Conservation (phyloP, 148 eudicot species). For the Persicaria maculosa region DNA sequence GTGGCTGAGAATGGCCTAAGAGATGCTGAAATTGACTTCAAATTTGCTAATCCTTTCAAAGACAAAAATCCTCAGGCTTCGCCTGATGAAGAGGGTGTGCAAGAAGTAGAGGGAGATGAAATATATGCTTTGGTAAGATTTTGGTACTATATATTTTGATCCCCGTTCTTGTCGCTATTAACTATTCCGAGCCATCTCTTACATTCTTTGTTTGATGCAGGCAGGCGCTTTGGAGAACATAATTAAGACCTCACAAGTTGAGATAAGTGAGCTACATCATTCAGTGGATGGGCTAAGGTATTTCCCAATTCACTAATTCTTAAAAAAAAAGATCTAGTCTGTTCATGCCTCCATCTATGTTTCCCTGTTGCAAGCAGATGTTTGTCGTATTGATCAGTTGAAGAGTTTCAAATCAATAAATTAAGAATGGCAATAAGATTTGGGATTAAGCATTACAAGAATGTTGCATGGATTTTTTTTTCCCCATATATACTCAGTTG, state of each 20-base stretch:
- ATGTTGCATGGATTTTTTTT: background rate
- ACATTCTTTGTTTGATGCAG: slow-evolving; percentile 29
- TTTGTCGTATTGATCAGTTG: background rate
- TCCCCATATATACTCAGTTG: background rate
- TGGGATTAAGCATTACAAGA: background rate
- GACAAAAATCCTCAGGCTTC: slow-evolving; percentile 23
- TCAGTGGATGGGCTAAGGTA: slow-evolving; percentile 86
- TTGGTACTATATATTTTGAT: background rate
- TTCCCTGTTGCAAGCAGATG: background rate
- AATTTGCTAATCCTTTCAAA: slow-evolving; percentile 46
- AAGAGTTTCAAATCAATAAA: background rate
- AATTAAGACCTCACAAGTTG: slow-evolving; percentile 77
- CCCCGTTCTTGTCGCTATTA: background rate
- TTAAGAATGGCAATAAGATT: background rate
- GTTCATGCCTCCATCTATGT: background rate
- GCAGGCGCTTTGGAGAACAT: slow-evolving; percentile 96
- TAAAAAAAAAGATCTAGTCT: background rate
- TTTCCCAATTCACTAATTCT: background rate
- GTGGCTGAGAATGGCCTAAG: slow-evolving; percentile 77
- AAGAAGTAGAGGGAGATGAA: slow-evolving; percentile 59
- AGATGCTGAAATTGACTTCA: slow-evolving; percentile 72
- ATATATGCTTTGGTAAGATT: slow-evolving; percentile 65
- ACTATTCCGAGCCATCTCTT: slow-evolving; percentile 10
- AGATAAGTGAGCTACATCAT: slow-evolving; percentile 93
- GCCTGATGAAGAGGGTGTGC: slow-evolving; percentile 24